These are phyloP conservation scores for Phytophthora idaei DNA, from an alignment of 352 stramenopile species.

Conservation along the genomic window DNA sequence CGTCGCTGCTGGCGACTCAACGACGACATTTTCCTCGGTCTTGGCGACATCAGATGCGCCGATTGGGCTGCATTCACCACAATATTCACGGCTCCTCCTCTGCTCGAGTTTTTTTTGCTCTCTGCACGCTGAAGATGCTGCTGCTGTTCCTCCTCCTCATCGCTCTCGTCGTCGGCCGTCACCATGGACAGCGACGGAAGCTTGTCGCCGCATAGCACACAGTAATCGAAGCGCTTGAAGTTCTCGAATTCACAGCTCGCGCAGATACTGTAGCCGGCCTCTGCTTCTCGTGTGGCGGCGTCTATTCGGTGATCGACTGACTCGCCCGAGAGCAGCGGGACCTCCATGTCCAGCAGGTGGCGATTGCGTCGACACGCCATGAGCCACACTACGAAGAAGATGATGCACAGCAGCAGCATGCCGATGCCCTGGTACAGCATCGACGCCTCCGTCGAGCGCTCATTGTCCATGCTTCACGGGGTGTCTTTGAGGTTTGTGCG, in stretches of 20 bases:
- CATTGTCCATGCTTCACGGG: slow-evolving; percentile 22
- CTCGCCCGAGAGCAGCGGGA: slow-evolving; percentile 62
- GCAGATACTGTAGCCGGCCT: slow-evolving; percentile 56
- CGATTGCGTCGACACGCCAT: slow-evolving; percentile 50
- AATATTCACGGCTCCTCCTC: slow-evolving; percentile 18
- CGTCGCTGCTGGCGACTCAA: slow-evolving; percentile 42
- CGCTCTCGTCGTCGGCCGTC: slow-evolving; percentile 33
- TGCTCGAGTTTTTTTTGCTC: slow-evolving; percentile 8
- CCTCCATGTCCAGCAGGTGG: slow-evolving; percentile 49
- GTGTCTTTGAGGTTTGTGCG: slow-evolving; percentile 3
- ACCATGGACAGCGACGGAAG: slow-evolving; percentile 32
- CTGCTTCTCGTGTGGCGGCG: slow-evolving; percentile 61
- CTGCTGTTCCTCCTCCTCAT: slow-evolving; percentile 19
- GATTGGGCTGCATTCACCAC: slow-evolving; percentile 3
- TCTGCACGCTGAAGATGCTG: slow-evolving; percentile 11
- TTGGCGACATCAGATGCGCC: slow-evolving; percentile 23
- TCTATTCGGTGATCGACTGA: slow-evolving; percentile 70
- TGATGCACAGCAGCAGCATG: slow-evolving; percentile 55
- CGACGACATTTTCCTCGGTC: slow-evolving; percentile 38
- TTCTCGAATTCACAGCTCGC: slow-evolving; percentile 72
- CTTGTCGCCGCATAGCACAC: slow-evolving; percentile 67
- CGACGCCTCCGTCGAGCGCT: slow-evolving; percentile 36
- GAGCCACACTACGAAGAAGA: slow-evolving; percentile 63
- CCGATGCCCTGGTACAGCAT: slow-evolving; percentile 67
- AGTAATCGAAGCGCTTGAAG: slow-evolving; percentile 72